A percentile compares a stretch with the other conserved stretches of the same genome.
Evolutionary conservation across 1,284 basidiomycete species (phyloP).

Genomic region (Malassezia globosa): DNA sequence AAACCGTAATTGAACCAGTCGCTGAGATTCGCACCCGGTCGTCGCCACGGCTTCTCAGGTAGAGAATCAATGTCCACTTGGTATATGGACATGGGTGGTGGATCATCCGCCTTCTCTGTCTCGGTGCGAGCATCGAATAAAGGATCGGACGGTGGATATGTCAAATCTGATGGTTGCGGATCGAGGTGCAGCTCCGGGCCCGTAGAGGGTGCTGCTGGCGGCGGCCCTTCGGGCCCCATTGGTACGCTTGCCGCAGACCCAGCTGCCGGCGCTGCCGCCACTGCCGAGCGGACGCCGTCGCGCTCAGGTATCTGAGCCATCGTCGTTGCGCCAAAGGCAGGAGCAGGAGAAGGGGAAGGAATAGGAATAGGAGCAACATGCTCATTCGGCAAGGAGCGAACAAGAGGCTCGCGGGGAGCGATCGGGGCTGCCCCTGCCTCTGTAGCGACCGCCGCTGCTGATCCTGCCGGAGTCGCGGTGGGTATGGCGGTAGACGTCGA

Average conservation of each 20-base stretch:
- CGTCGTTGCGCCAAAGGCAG: neutral
- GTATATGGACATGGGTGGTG: conserved; percentile 58
- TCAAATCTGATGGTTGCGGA: conserved; percentile 24
- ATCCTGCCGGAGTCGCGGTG: neutral
- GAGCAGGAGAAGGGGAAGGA: neutral
- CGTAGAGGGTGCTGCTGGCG: conserved; percentile 30
- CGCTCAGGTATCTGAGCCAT: neutral
- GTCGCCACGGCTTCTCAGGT: conserved; percentile 72
- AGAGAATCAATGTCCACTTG: conserved; percentile 75
- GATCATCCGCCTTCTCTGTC: conserved; percentile 36
- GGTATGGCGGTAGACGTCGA: conserved; percentile 12
- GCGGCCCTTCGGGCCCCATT: conserved; percentile 30
- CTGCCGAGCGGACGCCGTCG: neutral
- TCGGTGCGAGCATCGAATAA: conserved; percentile 44
- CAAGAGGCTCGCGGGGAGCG: neutral
- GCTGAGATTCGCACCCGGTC: conserved; percentile 80
- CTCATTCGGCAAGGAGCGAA: too few relatives aligned
- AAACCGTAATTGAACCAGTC: conserved; percentile 99
- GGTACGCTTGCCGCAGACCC: too few relatives aligned
- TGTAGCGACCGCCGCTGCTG: neutral
- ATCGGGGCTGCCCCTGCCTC: neutral
- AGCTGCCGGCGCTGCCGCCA: neutral
- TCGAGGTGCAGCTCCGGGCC: conserved; percentile 30
- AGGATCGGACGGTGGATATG: conserved; percentile 35
- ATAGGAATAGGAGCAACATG: neutral